Percentiles rank a stretch among this genome's conserved stretches.
phyloP scores from a whole-genome alignment of 768 basidiomycete species.

The Coprinopsis sp. region DNA sequence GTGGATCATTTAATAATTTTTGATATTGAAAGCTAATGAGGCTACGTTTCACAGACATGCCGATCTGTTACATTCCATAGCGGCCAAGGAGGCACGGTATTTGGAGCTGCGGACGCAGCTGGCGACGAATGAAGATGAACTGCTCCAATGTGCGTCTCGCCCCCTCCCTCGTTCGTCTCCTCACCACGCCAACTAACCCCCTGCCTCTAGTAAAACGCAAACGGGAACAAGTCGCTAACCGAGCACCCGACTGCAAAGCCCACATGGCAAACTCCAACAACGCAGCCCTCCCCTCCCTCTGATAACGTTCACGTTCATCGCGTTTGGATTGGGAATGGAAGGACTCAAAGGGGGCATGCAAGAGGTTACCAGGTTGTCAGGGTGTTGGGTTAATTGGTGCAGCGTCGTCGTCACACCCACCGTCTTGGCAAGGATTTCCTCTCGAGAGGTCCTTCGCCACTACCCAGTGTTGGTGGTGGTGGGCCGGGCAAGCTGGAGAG shows the following conservation, averaged over 20 bases:
- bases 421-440: background rate
- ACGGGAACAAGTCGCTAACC: conserved; percentile 77
- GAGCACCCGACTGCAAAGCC: conserved; percentile 43
- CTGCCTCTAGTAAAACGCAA: conserved; percentile 60
- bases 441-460: background rate
- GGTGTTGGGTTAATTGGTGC: conserved; percentile 35
- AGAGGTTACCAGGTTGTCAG: conserved; percentile 51
- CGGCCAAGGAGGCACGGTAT: conserved; percentile 82
- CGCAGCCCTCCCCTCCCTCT: conserved; percentile 11
- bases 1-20: background rate
- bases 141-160: conserved; percentile 53
- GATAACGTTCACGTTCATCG: conserved; percentile 15
- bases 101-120: conserved; percentile 80
- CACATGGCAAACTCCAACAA: conserved; percentile 12
- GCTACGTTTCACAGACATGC: conserved; percentile 50
- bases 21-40: conserved; percentile 5
- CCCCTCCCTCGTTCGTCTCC: background rate
- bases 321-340: conserved; percentile 42
- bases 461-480: background rate
- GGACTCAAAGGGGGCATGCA: conserved; percentile 65
- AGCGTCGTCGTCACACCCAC: conserved; percentile 4
- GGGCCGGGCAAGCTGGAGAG: too few relatives aligned
- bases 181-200: background rate
- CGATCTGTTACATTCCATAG: conserved; percentile 77
- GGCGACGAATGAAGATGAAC: conserved; percentile 64